Evolutionary conservation across 495 filamentous ascomycete species (phyloP).

Genomic region (Xylaria nigripes): DNA sequence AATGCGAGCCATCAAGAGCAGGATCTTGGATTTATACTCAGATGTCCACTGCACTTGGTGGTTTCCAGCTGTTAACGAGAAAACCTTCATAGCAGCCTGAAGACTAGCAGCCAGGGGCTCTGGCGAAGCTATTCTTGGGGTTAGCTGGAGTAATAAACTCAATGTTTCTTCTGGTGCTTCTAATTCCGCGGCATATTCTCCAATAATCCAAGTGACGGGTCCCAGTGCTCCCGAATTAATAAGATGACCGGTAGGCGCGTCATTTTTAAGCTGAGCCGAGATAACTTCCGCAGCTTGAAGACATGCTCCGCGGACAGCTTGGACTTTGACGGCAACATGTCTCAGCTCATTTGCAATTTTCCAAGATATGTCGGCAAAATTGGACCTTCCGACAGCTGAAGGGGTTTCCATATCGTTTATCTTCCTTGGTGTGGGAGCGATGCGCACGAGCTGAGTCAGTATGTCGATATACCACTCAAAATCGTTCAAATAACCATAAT

Average conservation of each 20-base stretch:
- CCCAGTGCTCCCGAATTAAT: conserved; percentile 53
- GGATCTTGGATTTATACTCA: conserved; percentile 57
- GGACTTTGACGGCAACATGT: conserved; percentile 87
- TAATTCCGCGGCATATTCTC: conserved; percentile 74
- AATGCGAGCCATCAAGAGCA: conserved; percentile 70
- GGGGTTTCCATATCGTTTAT: conserved; percentile 36
- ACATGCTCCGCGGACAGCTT: conserved; percentile 64
- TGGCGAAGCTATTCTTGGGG: conserved; percentile 45
- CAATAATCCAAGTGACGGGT: conserved; percentile 72
- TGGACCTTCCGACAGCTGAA: conserved; percentile 22
- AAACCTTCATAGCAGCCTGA: conserved; percentile 82
- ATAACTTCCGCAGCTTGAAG: conserved; percentile 79
- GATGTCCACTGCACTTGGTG: conserved; percentile 51
- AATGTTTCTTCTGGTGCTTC: conserved; percentile 56
- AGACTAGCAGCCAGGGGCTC: conserved; percentile 64
- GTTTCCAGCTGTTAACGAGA: conserved; percentile 55
- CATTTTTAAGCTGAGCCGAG: conserved; percentile 39
- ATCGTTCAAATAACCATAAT: conserved; percentile 74
- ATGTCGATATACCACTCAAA: conserved; percentile 96
- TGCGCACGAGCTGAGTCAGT: conserved; percentile 68
- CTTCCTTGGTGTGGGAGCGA: conserved; percentile 41
- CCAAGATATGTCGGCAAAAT: conserved; percentile 48
- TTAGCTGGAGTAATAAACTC: conserved; percentile 62
- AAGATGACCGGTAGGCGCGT: conserved; percentile 31
- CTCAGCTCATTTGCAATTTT: conserved; percentile 76